These are phyloP conservation scores for Piper betle DNA, from an alignment of 164 flowering plant genomes.

Conservation along the genomic window DNA sequence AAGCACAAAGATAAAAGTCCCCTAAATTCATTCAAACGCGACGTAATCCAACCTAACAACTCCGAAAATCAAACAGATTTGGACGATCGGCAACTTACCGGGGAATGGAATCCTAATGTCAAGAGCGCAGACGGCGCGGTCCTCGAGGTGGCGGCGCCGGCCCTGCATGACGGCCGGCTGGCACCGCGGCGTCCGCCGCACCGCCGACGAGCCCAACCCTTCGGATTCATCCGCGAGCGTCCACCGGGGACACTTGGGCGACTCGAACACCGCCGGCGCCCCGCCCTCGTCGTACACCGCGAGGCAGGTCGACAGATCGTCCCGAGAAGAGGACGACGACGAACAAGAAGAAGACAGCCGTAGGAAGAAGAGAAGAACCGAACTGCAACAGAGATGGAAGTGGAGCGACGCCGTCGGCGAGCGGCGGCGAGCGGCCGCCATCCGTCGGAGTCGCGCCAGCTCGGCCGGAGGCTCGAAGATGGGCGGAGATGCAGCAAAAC, in stretches of 20 bases:
- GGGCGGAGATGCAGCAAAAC: no score
- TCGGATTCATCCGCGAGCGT: conserved; percentile 26
- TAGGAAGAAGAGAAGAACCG: not conserved
- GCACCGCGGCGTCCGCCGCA: conserved; percentile 23
- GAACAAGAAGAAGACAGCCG: not conserved
- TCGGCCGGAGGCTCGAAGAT: no score
- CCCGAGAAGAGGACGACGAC: conserved; percentile 3
- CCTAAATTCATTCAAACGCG: not conserved
- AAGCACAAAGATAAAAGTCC: not conserved
- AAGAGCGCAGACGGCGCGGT: conserved; percentile 63
- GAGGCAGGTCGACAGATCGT: conserved; percentile 73
- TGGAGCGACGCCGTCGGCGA: no score
- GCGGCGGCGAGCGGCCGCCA: no score
- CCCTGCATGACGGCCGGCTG: conserved; percentile 63
- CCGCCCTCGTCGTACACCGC: conserved; percentile 86
- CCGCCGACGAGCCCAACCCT: conserved; percentile 17
- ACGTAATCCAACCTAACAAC: not conserved
- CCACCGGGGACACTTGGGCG: conserved; percentile 97
- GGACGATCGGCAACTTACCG: conserved; percentile 20
- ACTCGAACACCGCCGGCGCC: conserved; percentile 84
- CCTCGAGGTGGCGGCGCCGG: conserved; percentile 35
- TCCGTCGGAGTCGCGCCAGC: no score
- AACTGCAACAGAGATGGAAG: no score
- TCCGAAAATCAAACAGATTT: not conserved
- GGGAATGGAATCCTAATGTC: conserved; percentile 79